Evolutionary conservation across 1,139 yeast species (phyloP).

Genomic region (Kodamaea sp.): DNA sequence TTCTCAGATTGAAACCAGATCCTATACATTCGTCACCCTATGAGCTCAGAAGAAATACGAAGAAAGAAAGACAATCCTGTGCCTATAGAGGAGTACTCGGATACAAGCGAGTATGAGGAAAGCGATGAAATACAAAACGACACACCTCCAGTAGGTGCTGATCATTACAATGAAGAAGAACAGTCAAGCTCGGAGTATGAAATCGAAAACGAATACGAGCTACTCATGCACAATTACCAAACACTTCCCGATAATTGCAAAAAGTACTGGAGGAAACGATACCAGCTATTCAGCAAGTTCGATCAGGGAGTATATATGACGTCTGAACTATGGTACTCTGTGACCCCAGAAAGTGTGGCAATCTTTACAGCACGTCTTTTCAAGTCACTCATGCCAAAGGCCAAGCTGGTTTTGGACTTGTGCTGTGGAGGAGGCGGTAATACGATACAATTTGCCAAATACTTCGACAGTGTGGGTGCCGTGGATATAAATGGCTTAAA

Average conservation of each 20-base stretch:
- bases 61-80: too few species aligned
- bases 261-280: slow-evolving; percentile 64
- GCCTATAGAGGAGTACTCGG: too few species aligned
- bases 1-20: too few species aligned
- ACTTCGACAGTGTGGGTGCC: slow-evolving; percentile 60
- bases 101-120: too few species aligned
- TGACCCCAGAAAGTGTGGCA: slow-evolving; percentile 83
- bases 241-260: slow-evolving; percentile 44
- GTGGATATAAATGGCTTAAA: slow-evolving; percentile 66
- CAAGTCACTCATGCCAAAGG: slow-evolving; percentile 40
- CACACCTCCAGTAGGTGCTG: too few species aligned
- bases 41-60: too few species aligned
- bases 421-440: slow-evolving; percentile 98
- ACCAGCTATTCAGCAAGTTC: slow-evolving; percentile 56
- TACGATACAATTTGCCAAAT: slow-evolving; percentile 73
- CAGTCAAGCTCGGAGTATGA: slow-evolving; percentile 12
- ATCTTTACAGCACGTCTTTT: slow-evolving; percentile 61
- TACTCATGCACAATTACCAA: slow-evolving; percentile 39
- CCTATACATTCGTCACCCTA: too few species aligned
- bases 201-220: slow-evolving; percentile 29
- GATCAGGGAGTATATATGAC: slow-evolving; percentile 76
- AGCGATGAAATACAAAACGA: too few species aligned
- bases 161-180: too few species aligned
- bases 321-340: slow-evolving; percentile 84
- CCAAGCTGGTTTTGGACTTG: slow-evolving; percentile 58